Evolutionary conservation across 352 stramenopile genomes (phyloP).

Genomic region (Globisporangium lucens): DNA sequence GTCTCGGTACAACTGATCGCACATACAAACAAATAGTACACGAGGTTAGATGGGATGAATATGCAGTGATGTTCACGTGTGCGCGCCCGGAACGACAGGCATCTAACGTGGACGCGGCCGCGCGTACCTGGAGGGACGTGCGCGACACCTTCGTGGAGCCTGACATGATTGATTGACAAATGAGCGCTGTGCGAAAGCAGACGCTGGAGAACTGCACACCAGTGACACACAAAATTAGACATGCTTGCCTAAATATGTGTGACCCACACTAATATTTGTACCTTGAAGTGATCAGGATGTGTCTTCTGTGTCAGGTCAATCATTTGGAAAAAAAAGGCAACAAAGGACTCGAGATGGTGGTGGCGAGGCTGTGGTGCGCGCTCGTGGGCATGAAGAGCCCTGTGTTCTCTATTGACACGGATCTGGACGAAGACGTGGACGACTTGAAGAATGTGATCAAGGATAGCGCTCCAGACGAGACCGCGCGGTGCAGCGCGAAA

Average conservation of each 20-base stretch:
- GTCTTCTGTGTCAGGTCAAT: not conserved
- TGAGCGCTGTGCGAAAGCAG: not conserved
- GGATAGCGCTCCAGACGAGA: not conserved
- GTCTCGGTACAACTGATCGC: slow-evolving; percentile 72
- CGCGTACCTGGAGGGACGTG: slow-evolving; percentile 63
- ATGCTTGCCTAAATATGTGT: not conserved
- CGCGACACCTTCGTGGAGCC: slow-evolving; percentile 64
- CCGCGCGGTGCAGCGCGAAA: not conserved
- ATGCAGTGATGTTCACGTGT: not conserved
- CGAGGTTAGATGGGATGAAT: not conserved
- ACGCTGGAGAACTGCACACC: not conserved
- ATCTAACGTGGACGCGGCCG: not conserved
- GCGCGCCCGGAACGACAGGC: not conserved
- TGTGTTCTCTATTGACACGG: not conserved
- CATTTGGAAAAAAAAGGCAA: not conserved
- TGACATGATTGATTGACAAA: slow-evolving; percentile 29
- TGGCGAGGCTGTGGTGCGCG: not conserved
- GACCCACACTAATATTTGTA: not conserved
- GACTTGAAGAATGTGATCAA: not conserved
- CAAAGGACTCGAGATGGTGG: not conserved
- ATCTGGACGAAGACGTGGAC: not conserved
- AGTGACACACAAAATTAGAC: not conserved
- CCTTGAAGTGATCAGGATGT: not conserved
- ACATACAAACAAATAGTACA: not conserved
- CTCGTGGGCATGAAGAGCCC: not conserved